Evolutionary conservation across 352 stramenopile species (phyloP), one percentile per base, ranked within the genome.

Genomic region (Stramenopiles sp.): DNA sequence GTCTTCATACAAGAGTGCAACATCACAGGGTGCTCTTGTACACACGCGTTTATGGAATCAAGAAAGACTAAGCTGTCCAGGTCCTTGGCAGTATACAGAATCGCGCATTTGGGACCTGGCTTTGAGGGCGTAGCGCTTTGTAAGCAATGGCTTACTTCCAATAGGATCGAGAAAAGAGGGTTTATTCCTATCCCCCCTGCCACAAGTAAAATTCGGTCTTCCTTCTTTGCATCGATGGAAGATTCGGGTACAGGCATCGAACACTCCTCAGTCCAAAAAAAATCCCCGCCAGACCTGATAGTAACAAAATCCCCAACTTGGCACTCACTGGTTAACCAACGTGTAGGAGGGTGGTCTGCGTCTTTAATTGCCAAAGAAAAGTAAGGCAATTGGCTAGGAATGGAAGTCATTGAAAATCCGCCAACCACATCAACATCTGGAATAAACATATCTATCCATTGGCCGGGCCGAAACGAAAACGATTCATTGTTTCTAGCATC

Each of bases 391-490:
- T 53, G 12, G 12, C 25, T 53, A 53, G 43, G 43, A 25, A 25
- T 53, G 25, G 43, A 53, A 25, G 43, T 53, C 25, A 53, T 53
- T 12, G 43, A 53, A 53, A 53, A 53, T 18, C 43, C 43, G 25
- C 43, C 43, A 53, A 53, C 43, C 25, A 25, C 25, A 18, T 53
- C 43, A 12, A 53, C 25, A 12, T 12, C 43, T 53, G 43, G 43
- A 25, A 53, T 53, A 25, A 53, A 53, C 43, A 53, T 53, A 53
- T 53, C 43, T 53, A 53, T 53, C 43, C 43, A 53, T 25, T 53
- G 43, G 12, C 43, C 43, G 12, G 43, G 43, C 25, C 12, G 12
- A 25, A 53, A 53, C 12, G 12, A 18, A 53, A 53, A 53, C 43
- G 12, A 18, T 12, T 53, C 25, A 18, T 53, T 53, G 12, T 12